Base-by-base conservation (phyloP, 208 protist species). In the Porcisia deanei region DNA sequence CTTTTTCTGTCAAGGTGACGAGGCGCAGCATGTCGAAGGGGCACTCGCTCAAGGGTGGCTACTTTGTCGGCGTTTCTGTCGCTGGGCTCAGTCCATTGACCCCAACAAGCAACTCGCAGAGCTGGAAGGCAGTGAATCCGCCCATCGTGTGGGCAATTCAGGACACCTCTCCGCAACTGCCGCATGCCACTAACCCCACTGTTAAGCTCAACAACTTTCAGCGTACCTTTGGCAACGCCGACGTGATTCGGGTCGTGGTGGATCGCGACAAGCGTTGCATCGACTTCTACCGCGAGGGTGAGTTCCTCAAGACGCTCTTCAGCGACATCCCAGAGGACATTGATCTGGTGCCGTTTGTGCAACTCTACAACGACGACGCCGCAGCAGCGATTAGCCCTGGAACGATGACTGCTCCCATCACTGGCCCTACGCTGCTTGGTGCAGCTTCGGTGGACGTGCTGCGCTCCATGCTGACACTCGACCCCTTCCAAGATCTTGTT, bases 291-390 rank as follows among this genome's bases (percentile, higher is more conserved):
- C 90, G 94, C 61, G 92, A 97, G 34, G 84, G 85, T 72, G 91
- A 94, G 63, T 92, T 92, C 75, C 80, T 97, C n/a, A 90, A 91
- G 61, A 92, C 85, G 63, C 90, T 97, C 55, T 97, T 96, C 76
- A 92, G 81, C 54, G 87, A 91, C 80, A 86, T 97, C 69, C 90
- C 94, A 12, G 71, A 77, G 4, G 86, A 93, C 71, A 76, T 93
- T 14, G 90, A 97, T 76, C 79, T 97, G 55, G 94, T 96, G 20
- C 94, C 94, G 1, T 97, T 97, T 84, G 94, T 91, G 69, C 94
- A 97, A 80, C 88, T 97, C 3, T 97, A 97, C 86, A 97, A 97
- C 81, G 94, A 97, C 75, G 92, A 97, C 77, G 91, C 94, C 18
- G 80, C 79, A 14, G 94, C 83, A 9, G 71, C 73, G 43, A 93